Percentiles rank a stretch among this genome's conserved stretches.
Evolutionary conservation across 495 filamentous ascomycete genomes (phyloP).

Genomic region (Cercophora scortea): DNA sequence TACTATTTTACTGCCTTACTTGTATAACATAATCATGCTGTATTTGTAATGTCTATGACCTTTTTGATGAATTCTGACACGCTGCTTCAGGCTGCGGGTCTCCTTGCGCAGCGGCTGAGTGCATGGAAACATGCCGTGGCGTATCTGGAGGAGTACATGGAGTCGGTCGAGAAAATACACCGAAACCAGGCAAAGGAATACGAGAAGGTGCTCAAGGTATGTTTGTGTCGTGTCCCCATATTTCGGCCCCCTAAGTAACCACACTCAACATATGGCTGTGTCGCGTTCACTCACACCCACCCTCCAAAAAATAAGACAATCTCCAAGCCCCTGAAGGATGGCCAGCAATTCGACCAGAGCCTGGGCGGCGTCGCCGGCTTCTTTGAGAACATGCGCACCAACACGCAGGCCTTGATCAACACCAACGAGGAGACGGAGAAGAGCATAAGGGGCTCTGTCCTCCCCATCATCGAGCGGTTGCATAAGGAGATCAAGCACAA

Average conservation of each 20-base stretch:
- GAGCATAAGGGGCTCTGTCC: constrained; percentile 70
- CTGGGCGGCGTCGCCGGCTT: constrained; percentile 76
- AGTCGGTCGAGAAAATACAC: constrained; percentile 73
- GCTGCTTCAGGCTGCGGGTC: constrained; percentile 52
- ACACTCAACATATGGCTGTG: neutral
- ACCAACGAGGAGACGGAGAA: constrained; percentile 84
- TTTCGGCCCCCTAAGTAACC: neutral
- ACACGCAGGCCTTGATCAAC: constrained; percentile 84
- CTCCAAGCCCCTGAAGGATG: constrained; percentile 74
- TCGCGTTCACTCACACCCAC: neutral
- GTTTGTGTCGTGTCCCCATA: constrained; percentile 23
- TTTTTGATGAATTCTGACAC: neutral
- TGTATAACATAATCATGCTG: no score
- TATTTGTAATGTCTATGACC: neutral
- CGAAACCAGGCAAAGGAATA: constrained; percentile 86
- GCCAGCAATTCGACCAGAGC: constrained; percentile 83
- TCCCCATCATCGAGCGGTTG: constrained; percentile 81
- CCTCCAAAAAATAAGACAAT: constrained; percentile 56
- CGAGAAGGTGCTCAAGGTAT: constrained; percentile 84
- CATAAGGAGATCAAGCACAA: constrained; percentile 96
- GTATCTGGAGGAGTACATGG: constrained; percentile 85
- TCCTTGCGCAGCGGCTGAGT: constrained; percentile 76
- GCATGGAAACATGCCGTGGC: constrained; percentile 94
- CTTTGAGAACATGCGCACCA: constrained; percentile 87
- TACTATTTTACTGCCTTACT: no score